phyloP scores from a whole-genome alignment of 2,329 filamentous ascomycete species.

The Dothistroma pini region DNA sequence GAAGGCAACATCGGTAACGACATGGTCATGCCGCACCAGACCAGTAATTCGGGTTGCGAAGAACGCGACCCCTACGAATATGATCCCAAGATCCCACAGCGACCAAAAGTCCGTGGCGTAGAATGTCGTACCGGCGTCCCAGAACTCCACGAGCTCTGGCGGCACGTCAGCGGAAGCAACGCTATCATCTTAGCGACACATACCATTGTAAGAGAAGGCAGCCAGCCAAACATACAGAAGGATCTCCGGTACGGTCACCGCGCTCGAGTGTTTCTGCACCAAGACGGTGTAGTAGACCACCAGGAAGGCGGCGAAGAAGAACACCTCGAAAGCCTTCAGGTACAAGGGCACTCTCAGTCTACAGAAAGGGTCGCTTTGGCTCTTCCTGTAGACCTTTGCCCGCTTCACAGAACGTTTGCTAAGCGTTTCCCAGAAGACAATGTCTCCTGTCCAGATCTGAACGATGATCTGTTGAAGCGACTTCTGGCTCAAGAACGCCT shows the following conservation, averaged over 20 bases:
- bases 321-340: slow-evolving; percentile 76
- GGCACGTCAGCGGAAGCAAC: background rate
- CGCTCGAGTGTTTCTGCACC: slow-evolving; percentile 62
- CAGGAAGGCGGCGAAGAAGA: slow-evolving; percentile 75
- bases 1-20: slow-evolving; percentile 74
- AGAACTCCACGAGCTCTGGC: slow-evolving; percentile 64
- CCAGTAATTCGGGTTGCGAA: slow-evolving; percentile 65
- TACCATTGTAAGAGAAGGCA: slow-evolving; percentile 77
- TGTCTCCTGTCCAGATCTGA: slow-evolving; percentile 80
- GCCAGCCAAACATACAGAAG: slow-evolving; percentile 81
- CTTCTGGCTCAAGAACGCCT: slow-evolving; percentile 77
- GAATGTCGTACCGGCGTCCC: slow-evolving; percentile 81
- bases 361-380: slow-evolving; percentile 67
- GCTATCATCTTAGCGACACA: slow-evolving; percentile 35
- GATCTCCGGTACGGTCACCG: slow-evolving; percentile 66
- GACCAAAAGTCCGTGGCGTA: slow-evolving; percentile 84
- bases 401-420: slow-evolving; percentile 69
- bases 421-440: slow-evolving; percentile 82
- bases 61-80: slow-evolving; percentile 51
- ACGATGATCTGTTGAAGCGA: slow-evolving; percentile 80
- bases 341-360: slow-evolving; percentile 77
- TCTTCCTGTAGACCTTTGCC: slow-evolving; percentile 69
- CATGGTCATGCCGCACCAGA: slow-evolving; percentile 55
- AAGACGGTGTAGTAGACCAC: slow-evolving; percentile 83
- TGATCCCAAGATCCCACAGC: slow-evolving; percentile 51